Percentiles rank a stretch among this genome's conserved stretches.
phyloP scores from a whole-genome alignment of 1,284 basidiomycete genomes.

The Ceratorhiza oryzae-sativae region DNA sequence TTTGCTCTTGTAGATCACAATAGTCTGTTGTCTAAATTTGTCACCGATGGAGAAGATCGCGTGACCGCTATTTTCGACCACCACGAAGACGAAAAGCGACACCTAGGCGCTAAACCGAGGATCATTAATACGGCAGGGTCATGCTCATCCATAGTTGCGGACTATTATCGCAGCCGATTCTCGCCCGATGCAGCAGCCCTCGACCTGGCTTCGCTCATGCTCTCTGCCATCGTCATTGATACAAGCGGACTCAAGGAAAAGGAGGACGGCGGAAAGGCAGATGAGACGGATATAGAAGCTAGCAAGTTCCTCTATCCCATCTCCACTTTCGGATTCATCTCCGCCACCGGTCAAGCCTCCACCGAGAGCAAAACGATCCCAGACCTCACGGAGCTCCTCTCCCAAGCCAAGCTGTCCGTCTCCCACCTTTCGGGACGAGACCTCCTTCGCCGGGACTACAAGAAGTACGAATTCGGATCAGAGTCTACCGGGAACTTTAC shows the following conservation, averaged over 20 bases:
- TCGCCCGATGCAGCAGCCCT: constrained; percentile 56
- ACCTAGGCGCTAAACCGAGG: constrained; percentile 69
- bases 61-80: constrained; percentile 84
- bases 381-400: constrained; percentile 61
- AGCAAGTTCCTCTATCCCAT: constrained; percentile 61
- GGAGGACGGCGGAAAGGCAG: constrained; percentile 72
- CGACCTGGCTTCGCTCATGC: constrained; percentile 68
- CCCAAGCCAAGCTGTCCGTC: constrained; percentile 71
- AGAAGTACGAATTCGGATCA: constrained; percentile 72
- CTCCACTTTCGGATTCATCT: constrained; percentile 54
- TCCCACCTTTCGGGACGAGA: constrained; percentile 74
- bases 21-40: constrained; percentile 64
- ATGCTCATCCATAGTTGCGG: constrained; percentile 78
- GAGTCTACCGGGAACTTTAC: constrained; percentile 52
- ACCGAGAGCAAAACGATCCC: constrained; percentile 42
- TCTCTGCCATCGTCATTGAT: constrained; percentile 83
- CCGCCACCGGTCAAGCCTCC: not conserved
- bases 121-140: constrained; percentile 74
- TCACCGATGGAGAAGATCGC: constrained; percentile 48
- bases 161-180: constrained; percentile 56
- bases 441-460: constrained; percentile 90
- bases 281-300: constrained; percentile 65
- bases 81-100: constrained; percentile 83
- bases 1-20: constrained; percentile 94
- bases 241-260: constrained; percentile 71